These are phyloP conservation scores for Arctium minus DNA, from an alignment of 129 eudicot genomes.

Conservation along the genomic window DNA sequence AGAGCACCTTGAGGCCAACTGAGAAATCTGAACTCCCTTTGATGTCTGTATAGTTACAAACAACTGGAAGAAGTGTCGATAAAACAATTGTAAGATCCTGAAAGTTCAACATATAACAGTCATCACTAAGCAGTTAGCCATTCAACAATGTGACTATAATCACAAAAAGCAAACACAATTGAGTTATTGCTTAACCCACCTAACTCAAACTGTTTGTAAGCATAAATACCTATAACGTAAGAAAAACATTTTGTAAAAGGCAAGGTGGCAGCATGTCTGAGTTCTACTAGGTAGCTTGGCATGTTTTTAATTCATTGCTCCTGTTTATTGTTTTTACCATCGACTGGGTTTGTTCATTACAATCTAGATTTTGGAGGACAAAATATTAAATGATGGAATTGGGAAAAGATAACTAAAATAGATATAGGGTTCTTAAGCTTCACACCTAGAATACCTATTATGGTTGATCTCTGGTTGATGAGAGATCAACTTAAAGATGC, in stretches of 20 bases:
- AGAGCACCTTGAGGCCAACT: conserved; percentile 78
- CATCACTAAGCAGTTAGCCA: conserved; percentile 1
- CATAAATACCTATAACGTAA: background rate
- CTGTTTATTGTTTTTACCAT: background rate
- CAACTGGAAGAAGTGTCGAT: conserved; percentile 90
- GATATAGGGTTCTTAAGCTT: background rate
- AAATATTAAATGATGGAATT: background rate
- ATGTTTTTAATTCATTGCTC: background rate
- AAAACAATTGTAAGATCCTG: conserved; percentile 90
- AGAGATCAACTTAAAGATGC: background rate
- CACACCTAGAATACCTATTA: background rate
- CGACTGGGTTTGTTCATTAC: background rate
- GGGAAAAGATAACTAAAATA: background rate
- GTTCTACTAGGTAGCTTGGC: background rate
- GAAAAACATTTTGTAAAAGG: background rate
- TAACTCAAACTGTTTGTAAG: background rate
- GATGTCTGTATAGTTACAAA: conserved; percentile 53
- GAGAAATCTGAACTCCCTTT: conserved; percentile 65
- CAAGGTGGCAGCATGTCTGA: background rate
- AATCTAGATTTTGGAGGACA: background rate
- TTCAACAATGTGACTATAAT: background rate
- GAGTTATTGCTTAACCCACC: background rate
- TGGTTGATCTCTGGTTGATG: background rate
- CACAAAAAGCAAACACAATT: background rate
- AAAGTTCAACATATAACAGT: conserved; percentile 26